Conservation (phyloP, 2,329 filamentous ascomycete genomes). For the Hypoxylon sp. region DNA sequence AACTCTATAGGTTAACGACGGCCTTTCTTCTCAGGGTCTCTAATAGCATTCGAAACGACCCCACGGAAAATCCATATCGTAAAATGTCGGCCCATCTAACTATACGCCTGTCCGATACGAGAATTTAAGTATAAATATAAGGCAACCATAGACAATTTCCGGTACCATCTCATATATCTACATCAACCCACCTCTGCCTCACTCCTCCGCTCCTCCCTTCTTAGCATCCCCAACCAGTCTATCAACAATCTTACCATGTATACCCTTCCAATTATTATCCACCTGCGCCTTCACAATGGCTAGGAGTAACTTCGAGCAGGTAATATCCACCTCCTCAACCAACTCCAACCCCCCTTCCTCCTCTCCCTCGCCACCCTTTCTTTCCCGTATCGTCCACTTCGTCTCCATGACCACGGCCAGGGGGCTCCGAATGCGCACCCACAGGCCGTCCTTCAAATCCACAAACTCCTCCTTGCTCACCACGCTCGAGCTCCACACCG, state of each 20-base stretch:
- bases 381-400: conserved; percentile 59
- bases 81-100: not conserved
- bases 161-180: too few relatives aligned
- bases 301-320: conserved; percentile 65
- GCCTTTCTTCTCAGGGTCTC: not conserved
- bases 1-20: not conserved
- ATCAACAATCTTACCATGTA: conserved; percentile 65
- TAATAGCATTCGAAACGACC: not conserved
- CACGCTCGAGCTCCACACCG: conserved; percentile 69
- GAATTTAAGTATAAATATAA: not conserved
- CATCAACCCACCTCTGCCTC: not conserved
- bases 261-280: conserved; percentile 64
- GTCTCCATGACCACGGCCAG: conserved; percentile 69
- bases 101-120: not conserved
- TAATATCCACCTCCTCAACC: conserved; percentile 66
- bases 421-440: conserved; percentile 66
- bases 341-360: conserved; percentile 57
- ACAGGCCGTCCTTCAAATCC: conserved; percentile 64
- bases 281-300: conserved; percentile 66
- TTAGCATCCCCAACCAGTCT: conserved; percentile 56
- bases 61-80: not conserved
- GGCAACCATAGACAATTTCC: too few relatives aligned
- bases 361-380: conserved; percentile 45
- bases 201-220: conserved; percentile 21
- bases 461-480: conserved; percentile 69